Evolutionary conservation across 116 monocot species (phyloP).

Genomic region (Posidonia oceanica): DNA sequence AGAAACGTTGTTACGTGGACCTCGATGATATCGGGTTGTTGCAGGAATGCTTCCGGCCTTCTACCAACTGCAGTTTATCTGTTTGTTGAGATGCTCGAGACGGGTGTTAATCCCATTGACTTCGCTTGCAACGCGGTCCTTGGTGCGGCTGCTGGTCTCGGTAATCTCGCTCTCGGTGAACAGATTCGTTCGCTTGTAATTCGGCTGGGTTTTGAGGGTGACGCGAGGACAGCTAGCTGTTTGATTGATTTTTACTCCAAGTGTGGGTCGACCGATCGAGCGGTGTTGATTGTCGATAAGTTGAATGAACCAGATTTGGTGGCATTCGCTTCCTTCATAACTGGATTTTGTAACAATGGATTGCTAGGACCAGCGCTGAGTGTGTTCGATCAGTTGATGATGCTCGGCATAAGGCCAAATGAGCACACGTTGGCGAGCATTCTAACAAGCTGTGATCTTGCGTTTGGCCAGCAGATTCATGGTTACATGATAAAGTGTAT

Average conservation of each 20-base stretch:
- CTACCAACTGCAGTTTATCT: constrained; percentile 19
- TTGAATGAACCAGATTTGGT: constrained; percentile 37
- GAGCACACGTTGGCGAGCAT: constrained; percentile 26
- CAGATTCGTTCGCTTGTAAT: constrained; percentile 49
- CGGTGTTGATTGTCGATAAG: constrained; percentile 23
- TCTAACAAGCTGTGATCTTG: no score
- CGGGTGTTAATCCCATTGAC: constrained; percentile 44
- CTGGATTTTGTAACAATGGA: constrained; percentile 33
- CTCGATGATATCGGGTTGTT: constrained; percentile 53
- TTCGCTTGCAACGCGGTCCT: constrained; percentile 41
- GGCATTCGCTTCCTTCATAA: constrained; percentile 51
- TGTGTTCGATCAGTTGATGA: constrained; percentile 36
- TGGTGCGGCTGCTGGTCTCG: constrained; percentile 25
- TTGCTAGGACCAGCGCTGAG: constrained; percentile 20
- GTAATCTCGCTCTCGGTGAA: constrained; percentile 17
- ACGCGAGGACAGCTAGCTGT: constrained; percentile 26
- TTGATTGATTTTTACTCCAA: constrained; percentile 55
- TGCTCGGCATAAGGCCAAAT: constrained; percentile 31
- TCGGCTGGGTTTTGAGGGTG: constrained; percentile 22
- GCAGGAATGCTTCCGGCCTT: constrained; percentile 13
- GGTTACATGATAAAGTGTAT: no score
- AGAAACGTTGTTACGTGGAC: constrained; percentile 67
- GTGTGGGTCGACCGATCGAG: constrained; percentile 28
- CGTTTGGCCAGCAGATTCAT: no score
- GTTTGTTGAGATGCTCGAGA: constrained; percentile 45